Evolutionary conservation across 208 protist genomes (phyloP).

Genomic region (Lotmaria passim): DNA sequence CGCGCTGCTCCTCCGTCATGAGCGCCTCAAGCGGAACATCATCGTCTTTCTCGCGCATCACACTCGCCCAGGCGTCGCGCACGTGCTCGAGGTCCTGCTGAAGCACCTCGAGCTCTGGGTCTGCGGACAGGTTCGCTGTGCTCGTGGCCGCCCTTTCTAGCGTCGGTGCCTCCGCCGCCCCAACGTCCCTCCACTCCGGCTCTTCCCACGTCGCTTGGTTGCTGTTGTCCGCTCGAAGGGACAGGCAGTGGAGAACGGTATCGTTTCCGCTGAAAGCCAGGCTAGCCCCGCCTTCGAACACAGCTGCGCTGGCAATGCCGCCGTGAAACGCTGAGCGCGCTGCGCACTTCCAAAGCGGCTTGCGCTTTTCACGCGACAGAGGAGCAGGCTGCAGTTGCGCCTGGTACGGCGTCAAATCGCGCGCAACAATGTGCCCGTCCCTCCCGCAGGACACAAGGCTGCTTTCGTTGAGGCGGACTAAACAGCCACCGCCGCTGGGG

Average conservation of each 20-base stretch:
- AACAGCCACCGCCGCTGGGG: constrained; percentile 59
- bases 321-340: constrained; percentile 56
- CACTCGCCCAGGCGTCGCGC: constrained; percentile 52
- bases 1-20: constrained; percentile 57
- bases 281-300: constrained; percentile 18
- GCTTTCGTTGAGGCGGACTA: constrained; percentile 42
- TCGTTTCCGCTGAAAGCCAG: constrained; percentile 34
- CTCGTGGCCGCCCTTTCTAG: background rate
- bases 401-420: constrained; percentile 75
- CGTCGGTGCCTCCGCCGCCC: background rate
- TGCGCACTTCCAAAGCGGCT: constrained; percentile 41
- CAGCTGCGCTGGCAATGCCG: constrained; percentile 46
- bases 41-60: constrained; percentile 41
- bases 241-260: constrained; percentile 27
- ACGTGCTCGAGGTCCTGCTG: constrained; percentile 34
- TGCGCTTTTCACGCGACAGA: constrained; percentile 82
- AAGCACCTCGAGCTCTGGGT: constrained; percentile 11
- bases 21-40: constrained; percentile 72
- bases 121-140: background rate
- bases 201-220: constrained; percentile 44
- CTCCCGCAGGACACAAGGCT: constrained; percentile 64
- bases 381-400: constrained; percentile 61
- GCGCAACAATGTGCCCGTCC: constrained; percentile 67
- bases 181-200: constrained; percentile 33
- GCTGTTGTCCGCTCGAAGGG: constrained; percentile 14